Base-by-base conservation (phyloP, 2,329 filamentous ascomycete genomes). In the Epichloe hybrida region DNA sequence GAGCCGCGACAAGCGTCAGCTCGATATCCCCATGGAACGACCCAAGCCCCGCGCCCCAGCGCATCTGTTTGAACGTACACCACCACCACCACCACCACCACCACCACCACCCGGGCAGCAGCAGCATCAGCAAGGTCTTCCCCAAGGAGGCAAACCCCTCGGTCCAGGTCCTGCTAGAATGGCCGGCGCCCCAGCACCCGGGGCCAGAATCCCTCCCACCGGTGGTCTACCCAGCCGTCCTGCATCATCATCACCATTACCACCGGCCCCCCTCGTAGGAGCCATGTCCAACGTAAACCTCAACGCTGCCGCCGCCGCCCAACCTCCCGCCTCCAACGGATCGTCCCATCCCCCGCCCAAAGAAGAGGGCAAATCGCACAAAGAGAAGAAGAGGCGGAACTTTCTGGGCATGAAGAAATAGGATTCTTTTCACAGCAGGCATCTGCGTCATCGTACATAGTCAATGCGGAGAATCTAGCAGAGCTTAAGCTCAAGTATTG, bases 31-130 rank as follows among this genome's bases (percentile, higher is more conserved):
- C 1, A 74, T 83, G 51, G 89, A 96, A 54, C 76, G 83, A 39
- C 88, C 88, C 2, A 82, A 83, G 60, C 84, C 81, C n/a, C 83
- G 84, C 54, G 86, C 90, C 0, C 93, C 93, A 1, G 83, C 83
- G 5, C 88, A 95, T 69, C 70, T 98, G 9, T 93, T 93, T 58
- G 88, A 95, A 66, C 79, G 81, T 4, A 80, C 83, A 1, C 69
- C 75, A 2, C 75, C 75, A 11, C 73, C 73, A 6, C 73, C 73
- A 49, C 71, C 34, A 21, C 21, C 83, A 1, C 69, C 75, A 2
- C 75, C 75, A 9, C 73, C 73, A 6, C 73, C 73, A 49, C 71
- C 34, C 54, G 3, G 11, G 71, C 34, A 54, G 2, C 75, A 6
- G 73, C 73, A 27, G 50, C 70, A 23, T 54, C 58, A 47, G 48